Evolutionary conservation across 2,329 filamentous ascomycete species (phyloP), one percentile per base, ranked within the genome.

Genomic region (Harringtonia lauricola): DNA sequence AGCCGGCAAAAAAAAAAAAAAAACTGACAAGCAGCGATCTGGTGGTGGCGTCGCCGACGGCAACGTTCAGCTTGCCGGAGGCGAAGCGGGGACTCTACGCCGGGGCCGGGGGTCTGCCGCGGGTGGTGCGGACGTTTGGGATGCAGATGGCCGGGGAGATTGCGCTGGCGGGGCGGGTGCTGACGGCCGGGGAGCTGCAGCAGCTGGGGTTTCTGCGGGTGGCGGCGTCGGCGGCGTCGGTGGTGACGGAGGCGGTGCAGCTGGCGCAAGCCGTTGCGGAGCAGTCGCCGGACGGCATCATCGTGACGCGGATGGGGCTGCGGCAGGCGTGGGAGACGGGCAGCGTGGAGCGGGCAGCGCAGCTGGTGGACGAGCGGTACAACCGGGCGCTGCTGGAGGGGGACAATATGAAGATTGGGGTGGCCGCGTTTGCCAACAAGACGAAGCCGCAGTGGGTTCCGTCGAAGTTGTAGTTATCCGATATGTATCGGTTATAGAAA

Each of bases 231-330:
- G 83, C 41, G 59, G 59, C 5, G 61, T 57, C 13, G 62, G 71
- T 80, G 15, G 67, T 81, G 8, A 62, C 64, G 13, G 72, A 70
- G 51, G 81, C 83, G 29, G 53, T 88, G 29, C 62, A 66, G 47
- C 67, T 81, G 57, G 84, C 84, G 19, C 60, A 58, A 38, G 63
- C 68, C 54, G 74, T 89, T 54, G 75, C 74, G 34, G 70, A 57
- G 46, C 81, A 83, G 60, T 86, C 81, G 53, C 86, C 85, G 2
- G 86, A 92, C 60, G 72, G 81, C 36, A 73, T 90, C 33, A 77
- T 89, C 54, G 79, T 86, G 13, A 80, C 69, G 44, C 70, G 83
- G 17, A 76, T 79, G 55, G 85, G 84, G 0, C 57, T 92, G 22
- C 74, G 82, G 57, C 62, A 82, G 54, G 82, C 79, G 0, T 89